Base-by-base conservation (phyloP, 495 filamentous ascomycete genomes). In the Neurospora sp. region DNA sequence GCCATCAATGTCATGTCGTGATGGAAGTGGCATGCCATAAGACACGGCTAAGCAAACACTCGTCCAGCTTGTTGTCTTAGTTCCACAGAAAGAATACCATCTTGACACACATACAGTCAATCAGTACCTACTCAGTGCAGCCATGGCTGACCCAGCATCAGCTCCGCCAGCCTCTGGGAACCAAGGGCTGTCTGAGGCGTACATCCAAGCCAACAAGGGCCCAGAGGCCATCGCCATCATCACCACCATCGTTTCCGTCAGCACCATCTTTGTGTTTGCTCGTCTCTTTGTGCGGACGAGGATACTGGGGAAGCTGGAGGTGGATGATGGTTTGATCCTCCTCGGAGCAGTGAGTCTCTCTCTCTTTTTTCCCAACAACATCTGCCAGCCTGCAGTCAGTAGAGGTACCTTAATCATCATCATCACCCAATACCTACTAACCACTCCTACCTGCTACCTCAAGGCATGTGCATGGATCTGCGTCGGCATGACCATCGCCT, bases 261-360 rank as follows among this genome's bases (percentile, higher is more conserved):
- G 69, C 38, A 79, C 76, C 5, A 8, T 77, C 6, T 81, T 81
- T 69, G 76, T 78, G 22, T 16, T 68, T 17, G 78, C 79, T 10
- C 75, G 79, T n/a, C 31, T 81, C 20, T 81, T 75, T 22, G 72
- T 74, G 14, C 74, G 78, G 5, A 40, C 69, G 9, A 12, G 27
- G 8, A 73, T 80, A 12, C 69, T 74, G 22, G 70, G 71, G 5
- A 77, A 79, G 42, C 39, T 81, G 27, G 71, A 77, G 7, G 39
- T 73, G 27, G 78, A 81, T 59, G 76, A 78, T 70, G 75, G 41
- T n/a, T 53, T 79, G 22, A 77, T 78, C 68, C 20, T 70, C 7
- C 8, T 74, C 12, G 41, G 76, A 12, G 40, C 72, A 31, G 76
- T 79, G 37, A 73, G 76, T 74, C 8, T 44, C 8, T 16, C 61